A percentile compares a stretch with the other conserved stretches of the same genome.
phyloP scores from a whole-genome alignment of 169 alveolate species.

The Plasmodium coatneyi region DNA sequence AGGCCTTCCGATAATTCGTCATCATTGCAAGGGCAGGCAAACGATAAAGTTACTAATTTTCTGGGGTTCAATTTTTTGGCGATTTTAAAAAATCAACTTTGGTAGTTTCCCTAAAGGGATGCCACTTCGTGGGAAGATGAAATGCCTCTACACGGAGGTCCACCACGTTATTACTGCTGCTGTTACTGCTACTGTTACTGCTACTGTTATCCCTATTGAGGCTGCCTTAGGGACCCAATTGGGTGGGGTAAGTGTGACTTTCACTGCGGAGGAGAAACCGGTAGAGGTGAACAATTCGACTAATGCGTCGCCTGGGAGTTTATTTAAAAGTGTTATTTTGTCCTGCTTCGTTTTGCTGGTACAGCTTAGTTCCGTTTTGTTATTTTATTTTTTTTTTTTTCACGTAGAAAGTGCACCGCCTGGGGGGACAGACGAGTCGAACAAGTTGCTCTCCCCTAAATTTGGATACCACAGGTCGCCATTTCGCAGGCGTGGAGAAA shows the following conservation, averaged over 20 bases:
- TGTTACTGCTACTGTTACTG: neutral
- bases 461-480: neutral
- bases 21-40: constrained; percentile 7
- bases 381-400: too few species aligned
- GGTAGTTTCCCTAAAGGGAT: neutral
- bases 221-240: neutral
- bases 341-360: neutral
- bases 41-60: neutral
- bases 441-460: neutral
- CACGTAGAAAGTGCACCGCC: neutral
- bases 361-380: neutral
- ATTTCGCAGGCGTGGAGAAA: neutral
- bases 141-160: neutral
- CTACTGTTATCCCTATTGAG: neutral
- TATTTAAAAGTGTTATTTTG: neutral
- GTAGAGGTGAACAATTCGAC: neutral
- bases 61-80: neutral
- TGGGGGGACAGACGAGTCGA: neutral
- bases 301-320: neutral
- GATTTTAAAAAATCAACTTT: neutral
- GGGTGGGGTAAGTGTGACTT: too few species aligned
- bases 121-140: neutral
- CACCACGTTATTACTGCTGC: neutral
- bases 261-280: neutral
- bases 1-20: constrained; percentile 83